Conservation (phyloP, 495 filamentous ascomycete species). For the Penicillium flavigenum region DNA sequence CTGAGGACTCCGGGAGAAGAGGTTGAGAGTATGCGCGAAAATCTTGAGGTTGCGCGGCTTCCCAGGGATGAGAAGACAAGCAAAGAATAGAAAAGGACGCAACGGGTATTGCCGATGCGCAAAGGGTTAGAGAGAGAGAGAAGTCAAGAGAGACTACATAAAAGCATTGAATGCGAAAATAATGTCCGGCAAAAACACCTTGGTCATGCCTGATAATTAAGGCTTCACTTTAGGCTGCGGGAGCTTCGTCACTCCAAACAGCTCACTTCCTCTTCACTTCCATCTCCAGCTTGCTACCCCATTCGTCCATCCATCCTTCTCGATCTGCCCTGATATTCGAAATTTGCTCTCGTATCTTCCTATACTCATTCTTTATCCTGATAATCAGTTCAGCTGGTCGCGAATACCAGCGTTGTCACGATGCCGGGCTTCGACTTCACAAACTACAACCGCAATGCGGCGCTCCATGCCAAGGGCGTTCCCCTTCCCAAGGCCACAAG, state of each 20-base stretch:
- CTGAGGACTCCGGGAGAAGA: conserved; percentile 44
- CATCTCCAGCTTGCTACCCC: conserved; percentile 26
- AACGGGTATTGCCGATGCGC: conserved; percentile 11
- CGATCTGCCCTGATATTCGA: conserved; percentile 9
- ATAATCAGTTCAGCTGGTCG: conserved; percentile 11
- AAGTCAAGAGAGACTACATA: conserved; percentile 4
- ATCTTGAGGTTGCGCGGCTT: conserved; percentile 31
- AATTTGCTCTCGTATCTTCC: conserved; percentile 1
- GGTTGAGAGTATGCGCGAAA: conserved; percentile 42
- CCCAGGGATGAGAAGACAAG: conserved; percentile 28
- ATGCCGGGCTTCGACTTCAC: conserved; percentile 99
- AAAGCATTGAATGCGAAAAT: conserved; percentile 24
- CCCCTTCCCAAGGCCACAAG: conserved; percentile 96
- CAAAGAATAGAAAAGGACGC: conserved; percentile 10
- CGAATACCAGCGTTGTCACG: conserved; percentile 38
- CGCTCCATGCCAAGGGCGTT: conserved; percentile 87
- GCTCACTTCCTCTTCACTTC: conserved; percentile 28
- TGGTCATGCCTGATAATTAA: conserved; percentile 32
- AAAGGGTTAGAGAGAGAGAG: conserved; percentile 8
- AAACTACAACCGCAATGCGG: conserved; percentile 97
- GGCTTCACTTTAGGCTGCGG: conserved; percentile 39
- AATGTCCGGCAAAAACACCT: conserved; percentile 38
- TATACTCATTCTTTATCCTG: neutral
- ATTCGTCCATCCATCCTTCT: conserved; percentile 19
- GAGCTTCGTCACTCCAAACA: conserved; percentile 48